Base-by-base conservation (phyloP, 345 rosid species). In the Populus deltoides region DNA sequence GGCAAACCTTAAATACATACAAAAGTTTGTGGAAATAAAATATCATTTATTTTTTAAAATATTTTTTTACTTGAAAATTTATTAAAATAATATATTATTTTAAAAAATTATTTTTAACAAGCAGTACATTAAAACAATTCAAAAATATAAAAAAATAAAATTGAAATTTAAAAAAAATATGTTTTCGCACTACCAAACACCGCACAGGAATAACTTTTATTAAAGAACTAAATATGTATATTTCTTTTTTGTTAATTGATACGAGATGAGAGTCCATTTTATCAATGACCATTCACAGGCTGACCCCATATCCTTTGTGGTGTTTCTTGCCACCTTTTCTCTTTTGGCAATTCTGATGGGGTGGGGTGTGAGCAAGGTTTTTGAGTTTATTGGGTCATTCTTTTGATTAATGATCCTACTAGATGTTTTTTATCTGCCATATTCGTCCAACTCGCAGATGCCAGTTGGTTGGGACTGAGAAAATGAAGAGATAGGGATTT, bases 71-170 rank as follows among this genome's bases (percentile, higher is more conserved):
- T 4, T 4, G 0, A 33, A 3, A 4, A 33, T 4, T 0, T 33
- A 0, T 31, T 3, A 33, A 4, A 4, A 33, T 33, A 0, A 33
- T 33, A 27, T 27, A 27, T 33, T 4, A n/a, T 33, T 33, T 33
- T 3, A 33, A 33, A 33, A 33, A 33, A 33, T 3, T 33, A 33
- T 33, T 33, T 33, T 33, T 33, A 4, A 33, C 36, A 33, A 33
- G 0, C 6, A 33, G 0, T 0, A 5, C 1, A 33, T 31, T 0
- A 4, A 33, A 33, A 33, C 0, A 33, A 33, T 3, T 0, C 0
- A 33, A 33, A 33, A 33, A 33, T 0, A 33, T 33, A 33, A 33
- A 33, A 33, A 33, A 3, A 33, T 0, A 33, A 33, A 33, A 33
- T 4, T 4, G 4, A 31, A 2, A 4, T 33, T 33, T 33, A 33